Percentiles rank a stretch among this genome's conserved stretches.
These are phyloP conservation scores for Mrakia blollopis DNA, from an alignment of 768 basidiomycete species.

Conservation along the genomic window DNA sequence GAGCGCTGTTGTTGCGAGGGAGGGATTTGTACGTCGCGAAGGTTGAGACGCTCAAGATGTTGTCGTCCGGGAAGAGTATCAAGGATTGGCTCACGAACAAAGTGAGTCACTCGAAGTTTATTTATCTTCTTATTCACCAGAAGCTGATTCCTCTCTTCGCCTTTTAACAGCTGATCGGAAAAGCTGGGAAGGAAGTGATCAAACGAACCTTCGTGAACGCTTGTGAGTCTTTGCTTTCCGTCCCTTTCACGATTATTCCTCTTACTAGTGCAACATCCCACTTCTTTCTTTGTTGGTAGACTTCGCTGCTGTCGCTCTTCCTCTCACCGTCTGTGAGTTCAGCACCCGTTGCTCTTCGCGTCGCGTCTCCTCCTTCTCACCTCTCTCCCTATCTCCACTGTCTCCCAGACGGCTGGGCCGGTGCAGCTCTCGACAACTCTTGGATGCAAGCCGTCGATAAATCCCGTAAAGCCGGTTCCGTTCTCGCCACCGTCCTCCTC, in stretches of 20 bases:
- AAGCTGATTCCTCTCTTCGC: constrained; percentile 15
- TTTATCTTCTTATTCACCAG: no score
- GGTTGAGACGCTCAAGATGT: constrained; percentile 38
- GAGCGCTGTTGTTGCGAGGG: constrained; percentile 13
- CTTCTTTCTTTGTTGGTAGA: neutral
- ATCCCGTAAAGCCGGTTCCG: constrained; percentile 48
- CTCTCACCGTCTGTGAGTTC: constrained; percentile 33
- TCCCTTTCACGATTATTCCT: constrained; percentile 30
- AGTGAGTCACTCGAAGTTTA: no score
- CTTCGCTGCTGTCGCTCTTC: constrained; percentile 31
- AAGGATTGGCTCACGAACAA: constrained; percentile 40
- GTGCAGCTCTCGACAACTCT: constrained; percentile 43
- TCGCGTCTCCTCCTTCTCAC: neutral
- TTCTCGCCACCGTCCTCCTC: constrained; percentile 50
- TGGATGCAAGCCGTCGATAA: constrained; percentile 46
- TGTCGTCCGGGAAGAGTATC: constrained; percentile 40
- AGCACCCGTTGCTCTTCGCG: neutral
- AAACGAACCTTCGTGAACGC: constrained; percentile 49
- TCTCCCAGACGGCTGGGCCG: constrained; percentile 39
- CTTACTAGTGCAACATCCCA: constrained; percentile 29
- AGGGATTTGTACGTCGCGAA: constrained; percentile 29
- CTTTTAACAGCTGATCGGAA: constrained; percentile 39
- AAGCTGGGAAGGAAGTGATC: constrained; percentile 46
- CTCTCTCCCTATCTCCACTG: neutral
- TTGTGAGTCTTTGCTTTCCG: constrained; percentile 43